Evolutionary conservation across 2,329 filamentous ascomycete genomes (phyloP), one percentile per base, ranked within the genome.

Genomic region (Hymenoscyphus scutula): DNA sequence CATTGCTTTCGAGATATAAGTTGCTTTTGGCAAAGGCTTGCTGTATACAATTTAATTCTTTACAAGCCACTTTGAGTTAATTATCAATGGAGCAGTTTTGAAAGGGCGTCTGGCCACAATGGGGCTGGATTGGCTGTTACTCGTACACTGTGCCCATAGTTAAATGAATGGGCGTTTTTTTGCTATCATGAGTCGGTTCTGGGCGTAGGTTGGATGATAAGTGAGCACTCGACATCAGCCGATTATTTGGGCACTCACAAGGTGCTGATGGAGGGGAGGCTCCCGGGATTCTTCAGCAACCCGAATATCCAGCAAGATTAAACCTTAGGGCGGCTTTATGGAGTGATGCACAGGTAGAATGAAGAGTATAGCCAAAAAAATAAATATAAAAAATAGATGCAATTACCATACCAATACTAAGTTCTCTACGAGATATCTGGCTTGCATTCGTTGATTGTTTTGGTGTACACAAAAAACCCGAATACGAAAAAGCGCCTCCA

Each of bases 401-500:
- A 34, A 34, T 34, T 34, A 8, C 32, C 15, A 13, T 34, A 1
- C 8, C 7, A 34, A 13, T 34, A 34, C 32, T 34, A 34, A 34
- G 38, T 19, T 41, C 6, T 19, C 3, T 23, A 48, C 41, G 8
- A 3, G 41, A 45, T 10, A 45, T 3, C n/a, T 45, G 17, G 41
- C 10, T 48, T 48, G 41, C 23, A 48, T 48, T 48, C n/a, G 41
- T 48, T 10, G 41, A 48, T 48, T 34, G 8, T 34, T 23, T 11
- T 25, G 29, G 29, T 37, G 30, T 15, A 56, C 37, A 34, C 30
- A 32, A 27, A 57, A 29, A 59, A 54, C 13, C 25, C 58, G 58
- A 59, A 59, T 59, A 59, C 58, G 58, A 59, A 48, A 41, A 48
- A 17, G 11, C 41, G n/a, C 41, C 41, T 48, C 41, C 13, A 10